Base-by-base conservation (phyloP, 2,329 filamentous ascomycete species). In the Mycosphaerella sp. region DNA sequence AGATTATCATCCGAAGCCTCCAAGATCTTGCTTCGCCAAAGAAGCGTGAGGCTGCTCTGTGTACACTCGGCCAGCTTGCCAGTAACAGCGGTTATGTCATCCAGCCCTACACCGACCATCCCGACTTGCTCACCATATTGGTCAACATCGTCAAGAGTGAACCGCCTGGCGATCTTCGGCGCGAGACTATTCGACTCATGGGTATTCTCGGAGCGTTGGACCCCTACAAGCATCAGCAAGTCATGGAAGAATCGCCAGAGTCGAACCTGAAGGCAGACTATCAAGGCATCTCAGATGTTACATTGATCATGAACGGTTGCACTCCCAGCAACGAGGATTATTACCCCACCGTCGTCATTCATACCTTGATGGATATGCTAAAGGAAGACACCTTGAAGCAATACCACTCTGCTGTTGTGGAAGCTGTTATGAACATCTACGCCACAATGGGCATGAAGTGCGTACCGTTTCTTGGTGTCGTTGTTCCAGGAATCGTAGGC, bases 381-480 rank as follows among this genome's bases (percentile, higher is more conserved):
- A 95, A 92, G 65, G 93, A 98, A 63, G 84, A 85, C 26, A 97
- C 93, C 0, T 77, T 98, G 4, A 82, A 86, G 10, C 88, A 95
- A 66, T 92, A 95, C 64, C 95, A 98, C 66, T 92, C 90, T 3
- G 84, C 86, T 9, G 92, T 97, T 11, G 93, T 98, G 48, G 93
- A 97, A 69, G 93, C 93, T 4, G 95, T 98, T 64, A 97, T 98
- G 84, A 95, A 89, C 63, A 98, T 98, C 55, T 98, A 98, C 73
- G 88, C 93, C 63, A 98, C 95, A 0, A 80, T 98, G 57, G 93
- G 93, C 2, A 75, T 98, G 63, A 95, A 97, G 69, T 98, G 93
- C 69, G 92, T 98, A 7, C 87, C 89, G 0, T 98, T 97, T 71
- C 81, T 98, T 1, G 87, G 88, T 57, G 86, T 93, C 57, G 96